phyloP scores from a whole-genome alignment of 208 protist genomes.

The Acanthamoeba quina region DNA sequence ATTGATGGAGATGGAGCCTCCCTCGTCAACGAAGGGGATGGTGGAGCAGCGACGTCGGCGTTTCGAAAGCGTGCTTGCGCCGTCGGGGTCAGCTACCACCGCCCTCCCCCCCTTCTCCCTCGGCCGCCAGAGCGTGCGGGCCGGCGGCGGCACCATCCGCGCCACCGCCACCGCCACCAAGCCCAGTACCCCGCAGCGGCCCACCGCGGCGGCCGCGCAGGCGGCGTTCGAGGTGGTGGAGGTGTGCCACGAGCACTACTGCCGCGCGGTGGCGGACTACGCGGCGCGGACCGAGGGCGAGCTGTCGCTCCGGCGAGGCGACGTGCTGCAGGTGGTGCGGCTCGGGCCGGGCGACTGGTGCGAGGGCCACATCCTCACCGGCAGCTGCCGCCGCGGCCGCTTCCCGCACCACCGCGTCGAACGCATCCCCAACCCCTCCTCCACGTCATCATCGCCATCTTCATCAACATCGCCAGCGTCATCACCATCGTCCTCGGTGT shows the following conservation, averaged over 20 bases:
- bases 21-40: background rate
- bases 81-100: background rate
- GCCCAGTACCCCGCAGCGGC: background rate
- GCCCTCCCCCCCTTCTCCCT: background rate
- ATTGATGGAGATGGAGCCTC: too few species aligned
- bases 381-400: background rate
- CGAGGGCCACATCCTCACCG: background rate
- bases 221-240: background rate
- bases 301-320: background rate
- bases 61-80: background rate
- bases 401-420: background rate
- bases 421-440: background rate
- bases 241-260: constrained; percentile 7
- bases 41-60: background rate
- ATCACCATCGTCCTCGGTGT: background rate
- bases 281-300: background rate
- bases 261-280: background rate
- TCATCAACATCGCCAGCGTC: background rate
- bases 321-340: constrained; percentile 1
- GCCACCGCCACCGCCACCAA: background rate
- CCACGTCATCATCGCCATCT: background rate
- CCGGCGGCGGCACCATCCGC: background rate
- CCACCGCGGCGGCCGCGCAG: background rate
- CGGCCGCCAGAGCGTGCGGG: background rate
- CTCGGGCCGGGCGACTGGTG: background rate